Evolutionary conservation across 2,329 filamentous ascomycete genomes (phyloP).

Genomic region (Xylariaceae sp.): DNA sequence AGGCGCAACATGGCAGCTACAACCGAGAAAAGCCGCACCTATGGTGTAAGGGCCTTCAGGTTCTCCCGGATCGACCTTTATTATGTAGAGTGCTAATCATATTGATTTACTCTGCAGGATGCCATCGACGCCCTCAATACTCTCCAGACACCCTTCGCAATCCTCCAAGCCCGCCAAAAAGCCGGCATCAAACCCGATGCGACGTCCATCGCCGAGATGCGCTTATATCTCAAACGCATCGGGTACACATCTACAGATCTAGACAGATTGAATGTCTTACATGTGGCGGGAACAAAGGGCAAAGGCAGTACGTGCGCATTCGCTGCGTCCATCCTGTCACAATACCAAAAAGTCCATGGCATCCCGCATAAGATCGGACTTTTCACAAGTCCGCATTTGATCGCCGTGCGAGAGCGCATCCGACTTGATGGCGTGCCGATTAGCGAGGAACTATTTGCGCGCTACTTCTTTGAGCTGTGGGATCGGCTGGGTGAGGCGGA

Average conservation of each 20-base stretch:
- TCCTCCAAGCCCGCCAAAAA: constrained; percentile 73
- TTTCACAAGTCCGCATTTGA: constrained; percentile 66
- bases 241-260: constrained; percentile 65
- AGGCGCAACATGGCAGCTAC: constrained; percentile 27
- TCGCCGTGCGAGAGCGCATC: constrained; percentile 64
- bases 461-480: constrained; percentile 67
- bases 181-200: constrained; percentile 69
- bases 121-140: constrained; percentile 83
- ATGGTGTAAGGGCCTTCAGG: constrained; percentile 22
- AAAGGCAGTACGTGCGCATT: constrained; percentile 72
- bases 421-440: constrained; percentile 57
- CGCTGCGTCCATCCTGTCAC: constrained; percentile 57
- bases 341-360: constrained; percentile 38
- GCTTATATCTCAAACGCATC: constrained; percentile 69
- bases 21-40: constrained; percentile 20
- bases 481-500: constrained; percentile 42
- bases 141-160: constrained; percentile 81
- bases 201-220: constrained; percentile 71
- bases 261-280: constrained; percentile 60
- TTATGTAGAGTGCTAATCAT: background rate
- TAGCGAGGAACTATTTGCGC: constrained; percentile 54
- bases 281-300: constrained; percentile 73
- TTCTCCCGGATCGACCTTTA: background rate
- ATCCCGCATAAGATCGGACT: constrained; percentile 52
- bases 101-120: constrained; percentile 51